phyloP scores from a whole-genome alignment of 225 moss, liverwort and hornwort genomes.

The Sphagnum tenellum region DNA sequence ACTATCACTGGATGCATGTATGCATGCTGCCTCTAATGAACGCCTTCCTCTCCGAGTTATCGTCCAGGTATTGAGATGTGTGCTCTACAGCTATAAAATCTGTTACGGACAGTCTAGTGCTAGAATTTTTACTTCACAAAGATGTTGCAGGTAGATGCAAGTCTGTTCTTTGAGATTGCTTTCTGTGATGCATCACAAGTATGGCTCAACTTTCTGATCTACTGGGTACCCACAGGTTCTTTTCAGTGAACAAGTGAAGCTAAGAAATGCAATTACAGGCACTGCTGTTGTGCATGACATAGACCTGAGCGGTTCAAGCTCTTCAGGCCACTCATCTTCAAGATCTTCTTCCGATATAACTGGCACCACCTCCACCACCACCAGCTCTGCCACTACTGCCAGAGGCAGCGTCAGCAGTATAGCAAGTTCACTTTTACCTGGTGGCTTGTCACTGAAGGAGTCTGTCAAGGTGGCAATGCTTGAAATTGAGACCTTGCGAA shows the following conservation, averaged over 20 bases:
- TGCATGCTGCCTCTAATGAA: constrained; percentile 93
- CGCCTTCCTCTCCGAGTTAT: constrained; percentile 85
- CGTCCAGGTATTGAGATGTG: constrained; percentile 42
- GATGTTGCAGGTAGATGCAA: neutral
- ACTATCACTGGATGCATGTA: constrained; percentile 78
- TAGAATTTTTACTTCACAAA: neutral
- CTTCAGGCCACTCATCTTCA: constrained; percentile 22
- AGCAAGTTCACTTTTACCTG: constrained; percentile 22
- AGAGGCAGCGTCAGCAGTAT: constrained; percentile 15
- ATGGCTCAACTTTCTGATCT: neutral
- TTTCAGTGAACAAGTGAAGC: constrained; percentile 85
- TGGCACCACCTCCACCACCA: constrained; percentile 16
- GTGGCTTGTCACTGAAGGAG: constrained; percentile 31
- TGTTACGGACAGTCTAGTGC: neutral
- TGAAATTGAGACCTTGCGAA: constrained; percentile 31
- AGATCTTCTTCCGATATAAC: constrained; percentile 22
- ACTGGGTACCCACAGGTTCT: constrained; percentile 27
- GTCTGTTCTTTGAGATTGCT: too few species aligned
- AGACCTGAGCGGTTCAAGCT: constrained; percentile 5
- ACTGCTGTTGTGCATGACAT: constrained; percentile 6
- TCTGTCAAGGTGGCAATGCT: constrained; percentile 14
- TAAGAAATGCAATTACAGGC: constrained; percentile 67
- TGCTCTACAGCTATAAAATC: too few species aligned
- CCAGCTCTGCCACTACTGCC: constrained; percentile 16
- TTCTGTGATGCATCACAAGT: too few species aligned